Percentiles rank a stretch among this genome's conserved stretches.
Evolutionary conservation across 2,329 filamentous ascomycete species (phyloP).

Genomic region (Aspergillus quadricinctus): DNA sequence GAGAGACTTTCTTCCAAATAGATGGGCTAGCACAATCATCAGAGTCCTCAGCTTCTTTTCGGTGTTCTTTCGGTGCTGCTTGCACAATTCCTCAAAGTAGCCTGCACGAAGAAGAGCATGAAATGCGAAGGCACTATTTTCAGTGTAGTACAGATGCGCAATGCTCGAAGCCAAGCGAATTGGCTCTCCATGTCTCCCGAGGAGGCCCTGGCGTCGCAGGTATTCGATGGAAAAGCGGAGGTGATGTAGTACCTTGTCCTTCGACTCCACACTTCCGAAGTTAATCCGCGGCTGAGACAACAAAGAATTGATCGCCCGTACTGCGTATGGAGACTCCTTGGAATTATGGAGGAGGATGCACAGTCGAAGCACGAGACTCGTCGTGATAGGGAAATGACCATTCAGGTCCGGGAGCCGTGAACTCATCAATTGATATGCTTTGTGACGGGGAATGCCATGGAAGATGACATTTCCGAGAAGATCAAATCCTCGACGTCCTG

Average conservation of each 20-base stretch:
- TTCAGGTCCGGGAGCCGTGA: conserved; percentile 68
- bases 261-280: conserved; percentile 63
- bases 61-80: conserved; percentile 49
- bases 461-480: conserved; percentile 78
- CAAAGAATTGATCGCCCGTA: conserved; percentile 60
- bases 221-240: conserved; percentile 79
- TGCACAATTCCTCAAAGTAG: conserved; percentile 64
- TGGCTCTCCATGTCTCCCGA: conserved; percentile 58
- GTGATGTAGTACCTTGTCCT: conserved; percentile 68
- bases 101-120: conserved; percentile 68
- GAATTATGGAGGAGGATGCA: conserved; percentile 65
- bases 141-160: conserved; percentile 70
- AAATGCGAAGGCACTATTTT: conserved; percentile 72
- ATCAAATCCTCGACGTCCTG: conserved; percentile 76
- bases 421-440: conserved; percentile 66
- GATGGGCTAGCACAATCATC: conserved; percentile 64
- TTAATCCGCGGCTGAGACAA: conserved; percentile 67
- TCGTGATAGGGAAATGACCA: conserved; percentile 75
- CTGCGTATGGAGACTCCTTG: conserved; percentile 58
- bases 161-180: conserved; percentile 69
- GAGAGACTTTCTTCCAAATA: conserved; percentile 58
- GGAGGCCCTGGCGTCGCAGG: conserved; percentile 62
- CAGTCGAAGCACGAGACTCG: conserved; percentile 65
- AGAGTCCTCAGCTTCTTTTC: conserved; percentile 54
- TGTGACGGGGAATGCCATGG: conserved; percentile 57